Percentiles rank a stretch among this genome's conserved stretches.
These are phyloP conservation scores for Hypericum androsaemum DNA, from an alignment of 345 rosid genomes.

Conservation along the genomic window DNA sequence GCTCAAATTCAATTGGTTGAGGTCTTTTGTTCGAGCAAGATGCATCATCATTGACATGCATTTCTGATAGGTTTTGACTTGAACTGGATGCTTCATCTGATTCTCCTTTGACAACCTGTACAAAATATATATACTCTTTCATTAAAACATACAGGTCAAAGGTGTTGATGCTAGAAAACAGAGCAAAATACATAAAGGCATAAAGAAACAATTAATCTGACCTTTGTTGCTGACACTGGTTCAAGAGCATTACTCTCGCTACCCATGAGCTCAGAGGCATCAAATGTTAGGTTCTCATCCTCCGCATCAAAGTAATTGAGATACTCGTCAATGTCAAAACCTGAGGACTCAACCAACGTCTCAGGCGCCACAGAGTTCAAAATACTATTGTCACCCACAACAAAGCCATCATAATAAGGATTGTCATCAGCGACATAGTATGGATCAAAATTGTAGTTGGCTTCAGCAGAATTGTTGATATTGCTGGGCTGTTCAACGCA, in stretches of 20 bases:
- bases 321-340: conserved; percentile 57
- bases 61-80: conserved; percentile 24
- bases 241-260: conserved; percentile 20
- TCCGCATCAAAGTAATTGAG: conserved; percentile 55
- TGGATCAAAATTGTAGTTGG: conserved; percentile 28
- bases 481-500: conserved; percentile 27
- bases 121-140: conserved; percentile 5
- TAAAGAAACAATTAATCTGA: background rate
- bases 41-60: conserved; percentile 27
- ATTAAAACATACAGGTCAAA: conserved; percentile 6
- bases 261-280: conserved; percentile 40
- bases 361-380: conserved; percentile 31
- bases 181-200: background rate
- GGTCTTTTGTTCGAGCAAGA: conserved; percentile 50
- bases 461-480: conserved; percentile 23
- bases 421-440: conserved; percentile 31
- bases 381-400: conserved; percentile 65
- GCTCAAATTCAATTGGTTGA: conserved; percentile 29
- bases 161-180: background rate
- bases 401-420: conserved; percentile 38
- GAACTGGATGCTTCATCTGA: conserved; percentile 25
- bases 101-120: conserved; percentile 37
- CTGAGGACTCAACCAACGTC: conserved; percentile 18
- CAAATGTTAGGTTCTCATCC: conserved; percentile 43
- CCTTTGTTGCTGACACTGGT: conserved; percentile 14